These are phyloP conservation scores for Mycena belliarum DNA, from an alignment of 768 basidiomycete genomes.

Conservation along the genomic window DNA sequence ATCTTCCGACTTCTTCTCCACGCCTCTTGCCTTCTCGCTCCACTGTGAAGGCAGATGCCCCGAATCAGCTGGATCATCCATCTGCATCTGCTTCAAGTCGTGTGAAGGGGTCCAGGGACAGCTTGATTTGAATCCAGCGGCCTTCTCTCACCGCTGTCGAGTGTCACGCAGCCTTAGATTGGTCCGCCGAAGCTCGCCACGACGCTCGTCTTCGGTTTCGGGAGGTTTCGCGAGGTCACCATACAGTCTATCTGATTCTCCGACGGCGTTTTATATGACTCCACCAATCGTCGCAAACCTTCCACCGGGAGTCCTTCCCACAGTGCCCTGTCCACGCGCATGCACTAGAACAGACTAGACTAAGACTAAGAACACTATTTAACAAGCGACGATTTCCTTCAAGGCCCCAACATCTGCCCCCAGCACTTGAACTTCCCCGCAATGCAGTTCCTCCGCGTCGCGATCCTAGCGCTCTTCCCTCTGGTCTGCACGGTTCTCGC, in stretches of 20 bases:
- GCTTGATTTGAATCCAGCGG: background rate
- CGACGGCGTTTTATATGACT: background rate
- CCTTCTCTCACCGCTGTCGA: background rate
- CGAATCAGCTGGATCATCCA: background rate
- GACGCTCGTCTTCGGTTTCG: background rate
- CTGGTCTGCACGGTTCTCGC: background rate
- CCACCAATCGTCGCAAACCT: background rate
- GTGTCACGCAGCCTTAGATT: too few species aligned
- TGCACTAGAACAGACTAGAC: too few species aligned
- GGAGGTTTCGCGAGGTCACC: background rate
- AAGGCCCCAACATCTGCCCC: background rate
- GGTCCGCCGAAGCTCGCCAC: too few species aligned
- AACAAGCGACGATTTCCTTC: background rate
- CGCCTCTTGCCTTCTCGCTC: background rate
- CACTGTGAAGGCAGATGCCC: background rate
- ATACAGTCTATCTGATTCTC: background rate
- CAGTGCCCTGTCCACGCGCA: background rate
- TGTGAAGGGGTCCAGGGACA: background rate
- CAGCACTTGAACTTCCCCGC: background rate
- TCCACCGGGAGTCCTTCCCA: background rate
- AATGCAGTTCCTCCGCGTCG: constrained; percentile 16
- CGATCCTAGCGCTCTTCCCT: constrained; percentile 11
- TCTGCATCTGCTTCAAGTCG: too few species aligned
- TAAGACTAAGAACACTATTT: background rate
- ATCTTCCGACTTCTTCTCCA: background rate